Evolutionary conservation across 1,284 basidiomycete genomes (phyloP), one percentile per base, ranked within the genome.

Genomic region (Coriolopsis trogii): DNA sequence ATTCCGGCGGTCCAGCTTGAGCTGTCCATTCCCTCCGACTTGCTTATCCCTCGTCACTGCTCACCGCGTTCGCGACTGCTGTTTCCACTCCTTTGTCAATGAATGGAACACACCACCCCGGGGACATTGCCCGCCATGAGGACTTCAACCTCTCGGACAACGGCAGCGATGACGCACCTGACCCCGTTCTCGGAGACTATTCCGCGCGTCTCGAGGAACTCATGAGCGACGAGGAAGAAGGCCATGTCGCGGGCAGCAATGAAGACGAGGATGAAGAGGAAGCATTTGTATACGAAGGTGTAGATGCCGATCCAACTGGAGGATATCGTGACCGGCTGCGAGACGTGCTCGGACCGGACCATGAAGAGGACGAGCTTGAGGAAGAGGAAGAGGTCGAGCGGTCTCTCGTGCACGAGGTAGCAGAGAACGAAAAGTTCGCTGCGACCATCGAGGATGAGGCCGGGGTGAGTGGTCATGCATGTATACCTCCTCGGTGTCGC

Each of bases 161-260:
- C 18, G 67, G 63, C 20, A 68, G 61, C 23, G 70, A 69, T 26
- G 68, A 69, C 9, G 66, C 61, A 15, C 66, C 61, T 18, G 68
- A 71, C 15, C 67, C 66, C 47, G 60, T 73, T 51, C 67, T 58
- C 20, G 83, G 80, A 2, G 82, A 87, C 66, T 92, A 91, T 64
- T 81, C 86, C 6, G 73, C 82, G 36, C 84, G 81, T 53, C 84
- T 91, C 80, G 84, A 83, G 41, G 89, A 91, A 59, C 73, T 91
- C 23, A 78, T 91, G 49, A 78, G 77, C 42, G 73, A 73, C 41
- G 58, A 60, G 21, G 47, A 41, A 7, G 70, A 71, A n/a, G 70
- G 68, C 8, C 33, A 34, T 34, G 33, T 4, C n/a, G 15, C n/a
- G n/a, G n/a, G n/a, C n/a, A n/a, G n/a, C 4, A 73, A 71, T 3